phyloP scores from a whole-genome alignment of 2,329 filamentous ascomycete species.

The Mycosphaerella sp. region DNA sequence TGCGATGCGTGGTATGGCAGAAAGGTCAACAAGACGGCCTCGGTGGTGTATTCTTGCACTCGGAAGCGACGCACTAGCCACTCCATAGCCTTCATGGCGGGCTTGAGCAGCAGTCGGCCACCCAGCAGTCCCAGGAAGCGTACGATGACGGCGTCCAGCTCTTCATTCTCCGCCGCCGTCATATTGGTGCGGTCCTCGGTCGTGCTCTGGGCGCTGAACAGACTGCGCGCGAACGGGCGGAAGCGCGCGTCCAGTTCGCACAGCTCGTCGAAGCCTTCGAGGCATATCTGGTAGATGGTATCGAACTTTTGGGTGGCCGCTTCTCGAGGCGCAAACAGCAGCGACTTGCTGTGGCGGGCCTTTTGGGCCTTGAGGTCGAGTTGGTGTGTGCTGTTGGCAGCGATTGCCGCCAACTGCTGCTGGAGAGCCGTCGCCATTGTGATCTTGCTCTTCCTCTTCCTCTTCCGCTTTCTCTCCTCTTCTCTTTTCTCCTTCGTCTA shows the following conservation, averaged over 20 bases:
- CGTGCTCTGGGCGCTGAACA: conserved; percentile 94
- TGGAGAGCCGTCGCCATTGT: conserved; percentile 78
- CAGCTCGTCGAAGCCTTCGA: conserved; percentile 84
- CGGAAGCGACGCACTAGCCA: conserved; percentile 93
- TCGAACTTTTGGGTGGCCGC: conserved; percentile 87
- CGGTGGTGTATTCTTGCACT: conserved; percentile 85
- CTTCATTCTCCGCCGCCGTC: conserved; percentile 71
- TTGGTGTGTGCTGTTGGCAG: conserved; percentile 80
- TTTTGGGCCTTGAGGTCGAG: conserved; percentile 92
- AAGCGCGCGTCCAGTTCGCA: conserved; percentile 82
- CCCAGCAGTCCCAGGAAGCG: conserved; percentile 76
- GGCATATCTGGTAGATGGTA: conserved; percentile 76
- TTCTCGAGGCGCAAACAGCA: conserved; percentile 83
- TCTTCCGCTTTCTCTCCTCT: too few relatives aligned
- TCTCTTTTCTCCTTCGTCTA: too few relatives aligned
- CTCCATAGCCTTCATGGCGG: conserved; percentile 84
- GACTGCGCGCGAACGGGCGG: conserved; percentile 61
- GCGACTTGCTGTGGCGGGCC: conserved; percentile 82
- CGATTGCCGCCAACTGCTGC: conserved; percentile 88
- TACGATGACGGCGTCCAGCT: conserved; percentile 70
- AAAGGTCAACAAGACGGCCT: conserved; percentile 72
- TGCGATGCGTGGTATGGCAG: conserved; percentile 85
- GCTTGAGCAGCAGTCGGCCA: conserved; percentile 70
- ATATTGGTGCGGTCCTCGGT: conserved; percentile 80
- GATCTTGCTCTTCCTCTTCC: neutral